These are phyloP conservation scores for Ramalina intermedia DNA, from an alignment of 495 filamentous ascomycete genomes.

Conservation along the genomic window DNA sequence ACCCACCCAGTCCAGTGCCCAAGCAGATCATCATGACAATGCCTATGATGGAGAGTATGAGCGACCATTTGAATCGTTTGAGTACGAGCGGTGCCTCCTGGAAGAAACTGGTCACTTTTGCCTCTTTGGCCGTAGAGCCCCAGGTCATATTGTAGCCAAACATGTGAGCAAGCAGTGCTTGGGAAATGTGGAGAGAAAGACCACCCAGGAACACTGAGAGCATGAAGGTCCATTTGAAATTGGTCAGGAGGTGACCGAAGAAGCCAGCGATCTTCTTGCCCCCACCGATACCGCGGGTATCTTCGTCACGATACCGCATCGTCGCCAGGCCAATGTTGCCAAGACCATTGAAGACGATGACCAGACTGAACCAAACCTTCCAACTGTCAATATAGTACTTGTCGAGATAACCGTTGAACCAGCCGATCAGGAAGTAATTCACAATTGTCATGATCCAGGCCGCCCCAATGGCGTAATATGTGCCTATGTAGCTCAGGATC, in stretches of 20 bases:
- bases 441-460: constrained; percentile 66
- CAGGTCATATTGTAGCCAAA: constrained; percentile 34
- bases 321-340: constrained; percentile 32
- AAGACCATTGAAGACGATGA: constrained; percentile 34
- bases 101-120: constrained; percentile 64
- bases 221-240: constrained; percentile 44
- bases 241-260: constrained; percentile 36
- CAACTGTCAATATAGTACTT: constrained; percentile 68
- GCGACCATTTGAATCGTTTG: constrained; percentile 63
- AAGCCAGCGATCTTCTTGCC: constrained; percentile 16
- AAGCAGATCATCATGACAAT: constrained; percentile 54
- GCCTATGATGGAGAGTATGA: constrained; percentile 46
- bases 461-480: constrained; percentile 70
- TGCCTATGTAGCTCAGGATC: constrained; percentile 70
- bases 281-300: constrained; percentile 8
- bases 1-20: constrained; percentile 36
- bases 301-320: constrained; percentile 32
- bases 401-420: constrained; percentile 62
- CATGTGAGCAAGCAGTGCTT: constrained; percentile 34
- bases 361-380: constrained; percentile 28
- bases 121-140: constrained; percentile 37
- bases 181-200: constrained; percentile 30
- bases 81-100: constrained; percentile 65
- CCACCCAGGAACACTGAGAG: constrained; percentile 36
- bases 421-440: constrained; percentile 69